Conservation (phyloP, 202 grass and related monocot species). For the Panicum virgatum region DNA sequence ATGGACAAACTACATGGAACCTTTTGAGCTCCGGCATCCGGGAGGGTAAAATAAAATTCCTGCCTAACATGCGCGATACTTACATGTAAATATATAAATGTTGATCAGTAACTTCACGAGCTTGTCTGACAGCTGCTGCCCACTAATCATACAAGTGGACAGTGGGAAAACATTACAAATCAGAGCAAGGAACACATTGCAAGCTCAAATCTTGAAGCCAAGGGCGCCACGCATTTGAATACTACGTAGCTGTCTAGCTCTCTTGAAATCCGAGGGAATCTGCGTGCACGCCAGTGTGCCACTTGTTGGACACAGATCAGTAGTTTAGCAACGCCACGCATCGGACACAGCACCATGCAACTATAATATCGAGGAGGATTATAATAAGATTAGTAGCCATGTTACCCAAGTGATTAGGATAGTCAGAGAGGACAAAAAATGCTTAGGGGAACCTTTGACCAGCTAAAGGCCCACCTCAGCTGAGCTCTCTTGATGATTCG, state of each 20-base stretch:
- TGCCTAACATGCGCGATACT: background rate
- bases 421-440: constrained; percentile 65
- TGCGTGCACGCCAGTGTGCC: constrained; percentile 40
- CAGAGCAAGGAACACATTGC: constrained; percentile 33
- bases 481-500: constrained; percentile 37
- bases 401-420: constrained; percentile 50
- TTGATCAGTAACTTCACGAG: constrained; percentile 7
- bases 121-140: constrained; percentile 1
- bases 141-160: constrained; percentile 21
- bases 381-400: constrained; percentile 40
- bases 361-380: constrained; percentile 33
- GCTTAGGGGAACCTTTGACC: constrained; percentile 67
- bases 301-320: constrained; percentile 33
- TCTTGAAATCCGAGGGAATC: constrained; percentile 41
- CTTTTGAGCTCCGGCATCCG: constrained; percentile 1
- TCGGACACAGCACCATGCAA: constrained; percentile 45
- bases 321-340: constrained; percentile 43
- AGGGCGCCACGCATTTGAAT: constrained; percentile 14
- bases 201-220: constrained; percentile 22
- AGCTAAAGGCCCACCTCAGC: constrained; percentile 44
- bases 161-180: constrained; percentile 24
- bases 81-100: background rate
- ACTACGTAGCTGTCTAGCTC: background rate
- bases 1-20: constrained; percentile 20
- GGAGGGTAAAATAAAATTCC: constrained; percentile 25